Evolutionary conservation across 1,139 yeast genomes (phyloP), one percentile per base, ranked within the genome.

Genomic region (Pichia sp.): DNA sequence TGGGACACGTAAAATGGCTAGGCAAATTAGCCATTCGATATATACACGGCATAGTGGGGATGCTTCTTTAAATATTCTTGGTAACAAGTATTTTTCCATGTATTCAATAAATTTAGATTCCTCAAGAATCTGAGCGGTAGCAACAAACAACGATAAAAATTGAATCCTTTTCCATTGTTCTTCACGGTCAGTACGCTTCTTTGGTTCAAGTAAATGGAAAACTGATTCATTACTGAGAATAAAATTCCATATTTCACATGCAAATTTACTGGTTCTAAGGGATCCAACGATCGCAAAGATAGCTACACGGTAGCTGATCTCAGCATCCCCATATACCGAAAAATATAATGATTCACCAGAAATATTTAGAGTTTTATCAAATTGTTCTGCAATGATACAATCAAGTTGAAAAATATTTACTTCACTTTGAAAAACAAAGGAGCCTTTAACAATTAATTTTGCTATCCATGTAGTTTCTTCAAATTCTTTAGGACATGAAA

Each of bases 21-120:
- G 60, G 0, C 89, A 73, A 36, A 83, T 64, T 6, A 82, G 67
- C 97, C 97, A 89, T 57, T 89, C 97, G 44, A 84, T 64, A 55
- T 82, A 85, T 3, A 76, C 66, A 48, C 96, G 74, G 2, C 78
- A 86, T 47, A 82, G 67, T 0, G 96, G 96, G 51, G 94, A 83
- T 11, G 87, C 78, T 51, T 87, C 96, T 3, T 57, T 61, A 34
- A 65, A 65, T 4, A 80, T 50, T 22, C 68, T 61, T 0, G 65
- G 61, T 5, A 67, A 43, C 11, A 73, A 50, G 1, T 49, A 40
- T 0, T 50, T 45, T 1, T 56, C 40, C 3, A 67, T 55, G 27
- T 55, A 51, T 0, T 50, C 12, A 2, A 57, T 44, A n/a, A 69
- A 42, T 1, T 42, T 41, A 0, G 43, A 46, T 7, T 47, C 29